These are phyloP conservation scores for Biscutella auriculata DNA, from an alignment of 441 rosid species.

Conservation along the genomic window DNA sequence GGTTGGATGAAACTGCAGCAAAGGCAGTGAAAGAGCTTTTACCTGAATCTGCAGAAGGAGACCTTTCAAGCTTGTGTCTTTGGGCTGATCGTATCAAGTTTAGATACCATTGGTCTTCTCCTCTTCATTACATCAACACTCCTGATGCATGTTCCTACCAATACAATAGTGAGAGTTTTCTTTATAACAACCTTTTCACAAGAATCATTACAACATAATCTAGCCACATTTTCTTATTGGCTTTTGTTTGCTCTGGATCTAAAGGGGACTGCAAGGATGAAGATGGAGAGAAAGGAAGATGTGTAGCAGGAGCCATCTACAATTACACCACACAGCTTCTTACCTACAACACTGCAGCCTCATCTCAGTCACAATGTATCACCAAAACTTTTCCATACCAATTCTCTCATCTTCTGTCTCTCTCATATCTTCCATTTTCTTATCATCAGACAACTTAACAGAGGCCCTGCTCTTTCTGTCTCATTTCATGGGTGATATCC, in stretches of 20 bases:
- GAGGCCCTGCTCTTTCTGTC: conserved; percentile 77
- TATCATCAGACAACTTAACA: conserved; percentile 61
- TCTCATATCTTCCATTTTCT: not conserved
- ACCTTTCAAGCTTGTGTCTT: conserved; percentile 18
- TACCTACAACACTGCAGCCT: conserved; percentile 27
- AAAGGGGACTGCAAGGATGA: conserved; percentile 84
- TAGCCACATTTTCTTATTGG: not conserved
- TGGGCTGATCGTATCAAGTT: conserved; percentile 26
- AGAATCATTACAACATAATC: not conserved
- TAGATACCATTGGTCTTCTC: conserved; percentile 23
- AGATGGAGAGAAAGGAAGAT: conserved; percentile 44
- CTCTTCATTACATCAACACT: conserved; percentile 26
- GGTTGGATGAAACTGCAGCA: conserved; percentile 17
- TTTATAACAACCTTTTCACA: not conserved
- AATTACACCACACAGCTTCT: conserved; percentile 87
- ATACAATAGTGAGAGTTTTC: conserved; percentile 20
- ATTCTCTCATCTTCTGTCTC: not conserved
- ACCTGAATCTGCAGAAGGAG: conserved; percentile 23
- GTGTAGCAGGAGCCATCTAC: conserved; percentile 82
- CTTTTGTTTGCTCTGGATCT: not conserved
- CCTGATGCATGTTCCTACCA: conserved; percentile 23
- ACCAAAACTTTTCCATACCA: not conserved
- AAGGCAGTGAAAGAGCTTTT: conserved; percentile 20
- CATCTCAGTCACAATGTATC: conserved; percentile 41
- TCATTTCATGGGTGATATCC: conserved; percentile 84